A percentile compares a stretch with the other conserved stretches of the same genome.
Evolutionary conservation across 2,329 filamentous ascomycete genomes (phyloP).

Genomic region (Neopestalotiopsis rosae): DNA sequence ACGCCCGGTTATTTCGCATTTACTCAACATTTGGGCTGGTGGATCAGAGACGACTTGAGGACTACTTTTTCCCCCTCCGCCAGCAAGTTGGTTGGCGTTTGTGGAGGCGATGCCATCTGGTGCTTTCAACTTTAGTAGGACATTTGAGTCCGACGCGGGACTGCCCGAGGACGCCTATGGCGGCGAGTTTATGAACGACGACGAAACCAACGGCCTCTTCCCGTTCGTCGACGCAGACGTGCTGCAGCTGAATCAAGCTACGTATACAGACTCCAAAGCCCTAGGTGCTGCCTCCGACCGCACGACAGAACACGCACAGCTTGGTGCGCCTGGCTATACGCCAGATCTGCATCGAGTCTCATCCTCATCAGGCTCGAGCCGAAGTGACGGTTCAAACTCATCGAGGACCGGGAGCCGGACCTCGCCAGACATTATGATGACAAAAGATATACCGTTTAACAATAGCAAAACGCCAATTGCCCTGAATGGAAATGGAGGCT

Average conservation of each 20-base stretch:
- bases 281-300: slow-evolving; percentile 22
- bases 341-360: slow-evolving; percentile 35
- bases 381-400: slow-evolving; percentile 32
- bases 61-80: neutral
- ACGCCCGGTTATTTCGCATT: neutral
- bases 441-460: slow-evolving; percentile 24
- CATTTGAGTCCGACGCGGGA: slow-evolving; percentile 21
- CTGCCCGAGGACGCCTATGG: slow-evolving; percentile 20
- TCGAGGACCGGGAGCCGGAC: slow-evolving; percentile 32
- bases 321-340: slow-evolving; percentile 21
- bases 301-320: slow-evolving; percentile 20
- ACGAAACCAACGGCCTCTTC: slow-evolving; percentile 18
- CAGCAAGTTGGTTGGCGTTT: neutral
- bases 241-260: slow-evolving; percentile 18
- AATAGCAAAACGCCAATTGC: slow-evolving; percentile 18
- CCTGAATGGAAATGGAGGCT: neutral
- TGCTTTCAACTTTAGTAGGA: slow-evolving; percentile 19
- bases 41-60: neutral
- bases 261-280: slow-evolving; percentile 27
- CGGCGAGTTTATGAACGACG: slow-evolving; percentile 21
- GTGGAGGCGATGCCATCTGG: slow-evolving; percentile 20
- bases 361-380: slow-evolving; percentile 36
- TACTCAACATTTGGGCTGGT: neutral
- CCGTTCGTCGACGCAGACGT: slow-evolving; percentile 9
- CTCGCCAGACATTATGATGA: slow-evolving; percentile 33